phyloP scores from a whole-genome alignment of 2,329 filamentous ascomycete species.

The Coniella vitis region DNA sequence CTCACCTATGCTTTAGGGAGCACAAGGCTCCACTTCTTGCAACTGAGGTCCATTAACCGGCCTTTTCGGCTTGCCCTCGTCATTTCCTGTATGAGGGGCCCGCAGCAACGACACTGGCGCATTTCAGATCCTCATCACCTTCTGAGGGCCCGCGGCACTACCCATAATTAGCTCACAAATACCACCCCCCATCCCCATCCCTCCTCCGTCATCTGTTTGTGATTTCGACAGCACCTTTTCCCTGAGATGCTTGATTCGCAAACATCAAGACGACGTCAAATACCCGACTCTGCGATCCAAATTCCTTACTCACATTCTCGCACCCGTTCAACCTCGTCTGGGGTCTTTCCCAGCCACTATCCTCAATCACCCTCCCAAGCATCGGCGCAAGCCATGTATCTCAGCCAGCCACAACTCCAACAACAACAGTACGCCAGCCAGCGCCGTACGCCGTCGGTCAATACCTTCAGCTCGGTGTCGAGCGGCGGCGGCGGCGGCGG shows the following conservation, averaged over 20 bases:
- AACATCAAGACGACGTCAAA: conserved; percentile 23
- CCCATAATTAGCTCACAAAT: conserved; percentile 3
- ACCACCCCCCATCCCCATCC: neutral
- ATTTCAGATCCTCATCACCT: conserved; percentile 8
- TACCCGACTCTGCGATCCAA: conserved; percentile 20
- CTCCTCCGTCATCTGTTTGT: conserved; percentile 4
- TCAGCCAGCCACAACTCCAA: conserved; percentile 19
- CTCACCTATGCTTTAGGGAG: conserved; percentile 13
- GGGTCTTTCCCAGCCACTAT: conserved; percentile 34
- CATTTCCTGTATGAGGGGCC: conserved; percentile 14
- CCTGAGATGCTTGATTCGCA: conserved; percentile 26
- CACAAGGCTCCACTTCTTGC: conserved; percentile 7
- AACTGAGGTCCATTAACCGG: conserved; percentile 1
- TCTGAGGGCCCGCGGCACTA: neutral
- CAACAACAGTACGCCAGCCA: conserved; percentile 33
- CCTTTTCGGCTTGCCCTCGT: conserved; percentile 10
- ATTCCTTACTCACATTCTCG: conserved; percentile 44
- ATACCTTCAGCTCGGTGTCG: conserved; percentile 63
- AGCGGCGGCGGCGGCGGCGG: conserved; percentile 39
- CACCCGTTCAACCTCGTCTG: conserved; percentile 51
- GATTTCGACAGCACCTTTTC: neutral
- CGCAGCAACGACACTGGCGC: conserved; percentile 13
- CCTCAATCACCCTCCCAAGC: too few relatives aligned
- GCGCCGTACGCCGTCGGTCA: conserved; percentile 57
- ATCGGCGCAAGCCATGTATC: too few relatives aligned